Conservation (phyloP, 2,329 filamentous ascomycete species). For the Daldinia eschscholtzii region DNA sequence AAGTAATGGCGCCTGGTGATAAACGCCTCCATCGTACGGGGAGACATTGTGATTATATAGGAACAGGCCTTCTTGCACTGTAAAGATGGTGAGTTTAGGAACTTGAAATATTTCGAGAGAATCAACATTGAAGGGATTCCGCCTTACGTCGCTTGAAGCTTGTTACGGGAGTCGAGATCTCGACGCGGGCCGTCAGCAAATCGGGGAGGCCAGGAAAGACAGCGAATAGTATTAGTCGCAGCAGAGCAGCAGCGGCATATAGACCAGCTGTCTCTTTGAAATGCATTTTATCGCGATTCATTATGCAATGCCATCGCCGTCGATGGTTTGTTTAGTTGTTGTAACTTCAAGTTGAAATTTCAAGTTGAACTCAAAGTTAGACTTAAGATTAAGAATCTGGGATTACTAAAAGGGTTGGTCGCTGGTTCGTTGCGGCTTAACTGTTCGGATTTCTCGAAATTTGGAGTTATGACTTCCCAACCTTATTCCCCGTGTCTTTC, state of each 20-base stretch:
- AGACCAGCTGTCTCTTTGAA: conserved; percentile 67
- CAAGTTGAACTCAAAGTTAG: neutral
- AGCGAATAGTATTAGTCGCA: conserved; percentile 84
- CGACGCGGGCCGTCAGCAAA: conserved; percentile 88
- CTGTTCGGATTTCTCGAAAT: conserved; percentile 21
- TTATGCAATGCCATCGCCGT: conserved; percentile 51
- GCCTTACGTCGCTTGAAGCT: conserved; percentile 94
- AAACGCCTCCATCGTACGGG: conserved; percentile 93
- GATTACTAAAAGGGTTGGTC: conserved; percentile 7
- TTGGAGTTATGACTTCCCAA: conserved; percentile 11
- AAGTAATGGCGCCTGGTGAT: conserved; percentile 85
- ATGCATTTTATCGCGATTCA: conserved; percentile 55
- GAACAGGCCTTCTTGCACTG: conserved; percentile 96
- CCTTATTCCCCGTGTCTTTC: conserved; percentile 29
- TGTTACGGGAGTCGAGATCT: conserved; percentile 95
- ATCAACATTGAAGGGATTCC: neutral
- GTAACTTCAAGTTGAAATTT: neutral
- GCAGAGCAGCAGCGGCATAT: conserved; percentile 79
- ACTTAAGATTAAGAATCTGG: neutral
- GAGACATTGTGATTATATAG: conserved; percentile 97
- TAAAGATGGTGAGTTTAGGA: neutral
- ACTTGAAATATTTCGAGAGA: neutral
- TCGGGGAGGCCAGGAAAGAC: conserved; percentile 86
- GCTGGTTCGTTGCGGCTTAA: neutral
- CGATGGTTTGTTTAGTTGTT: conserved; percentile 20